Percentiles rank a stretch among this genome's conserved stretches.
Conservation (phyloP, 108 stramenopile genomes). For the Pseudonitzschia multiseries region DNA sequence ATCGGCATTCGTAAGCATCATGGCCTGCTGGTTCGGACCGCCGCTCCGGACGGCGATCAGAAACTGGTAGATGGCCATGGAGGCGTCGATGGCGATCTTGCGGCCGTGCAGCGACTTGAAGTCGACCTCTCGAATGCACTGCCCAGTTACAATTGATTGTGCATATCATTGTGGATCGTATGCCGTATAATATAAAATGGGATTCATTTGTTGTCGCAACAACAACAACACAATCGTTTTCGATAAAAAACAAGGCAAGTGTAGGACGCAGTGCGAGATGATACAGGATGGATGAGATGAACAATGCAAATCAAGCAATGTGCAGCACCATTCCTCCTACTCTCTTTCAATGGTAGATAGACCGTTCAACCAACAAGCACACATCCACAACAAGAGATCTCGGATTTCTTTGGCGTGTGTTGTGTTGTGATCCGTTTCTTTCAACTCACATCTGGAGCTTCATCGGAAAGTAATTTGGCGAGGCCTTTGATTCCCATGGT, state of each 20-base stretch:
- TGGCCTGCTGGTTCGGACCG: slow-evolving; percentile 56
- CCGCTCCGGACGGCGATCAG: slow-evolving; percentile 93
- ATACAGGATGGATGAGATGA: not conserved
- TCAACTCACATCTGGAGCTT: slow-evolving; percentile 87
- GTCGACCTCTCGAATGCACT: slow-evolving; percentile 90
- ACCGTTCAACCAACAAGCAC: no score
- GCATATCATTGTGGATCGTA: not conserved
- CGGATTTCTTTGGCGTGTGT: not conserved
- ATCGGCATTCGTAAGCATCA: slow-evolving; percentile 88
- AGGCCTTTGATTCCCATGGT: slow-evolving; percentile 97
- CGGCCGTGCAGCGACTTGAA: slow-evolving; percentile 92
- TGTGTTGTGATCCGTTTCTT: not conserved
- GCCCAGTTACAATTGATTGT: not conserved
- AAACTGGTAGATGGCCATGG: slow-evolving; percentile 99
- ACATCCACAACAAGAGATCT: no score
- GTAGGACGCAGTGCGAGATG: not conserved
- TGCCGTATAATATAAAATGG: no score
- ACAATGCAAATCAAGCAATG: no score
- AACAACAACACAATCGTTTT: no score
- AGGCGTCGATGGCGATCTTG: slow-evolving; percentile 97
- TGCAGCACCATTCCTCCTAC: no score
- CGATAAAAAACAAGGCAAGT: no score
- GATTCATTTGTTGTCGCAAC: not conserved
- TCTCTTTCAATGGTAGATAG: no score
- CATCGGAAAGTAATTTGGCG: slow-evolving; percentile 94